phyloP scores from a whole-genome alignment of 78 protist species.

The Reticulomyxa filosa region DNA sequence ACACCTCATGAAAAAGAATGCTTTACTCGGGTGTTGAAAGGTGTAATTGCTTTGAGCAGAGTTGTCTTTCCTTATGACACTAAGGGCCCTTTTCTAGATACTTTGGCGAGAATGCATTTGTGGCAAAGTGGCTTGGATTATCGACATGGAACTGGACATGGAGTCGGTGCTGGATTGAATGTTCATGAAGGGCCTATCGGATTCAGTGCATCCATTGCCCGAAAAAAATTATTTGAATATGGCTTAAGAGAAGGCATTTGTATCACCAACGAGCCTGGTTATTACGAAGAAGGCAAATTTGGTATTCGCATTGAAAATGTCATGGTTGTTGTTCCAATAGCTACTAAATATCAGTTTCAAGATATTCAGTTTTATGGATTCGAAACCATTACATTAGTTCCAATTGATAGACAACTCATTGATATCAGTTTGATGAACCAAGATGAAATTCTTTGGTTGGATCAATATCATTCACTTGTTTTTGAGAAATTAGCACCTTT shows the following conservation, averaged over 20 bases:
- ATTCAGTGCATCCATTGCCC: neutral
- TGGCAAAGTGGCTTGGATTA: slow-evolving; percentile 15
- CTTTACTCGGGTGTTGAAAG: slow-evolving; percentile 61
- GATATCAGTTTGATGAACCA: too few relatives aligned
- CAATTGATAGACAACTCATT: too few relatives aligned
- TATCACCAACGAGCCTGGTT: slow-evolving; percentile 41
- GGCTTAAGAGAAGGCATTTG: neutral
- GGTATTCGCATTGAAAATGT: slow-evolving; percentile 80
- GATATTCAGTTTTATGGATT: too few relatives aligned
- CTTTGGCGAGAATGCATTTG: too few relatives aligned
- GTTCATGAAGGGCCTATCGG: slow-evolving; percentile 69
- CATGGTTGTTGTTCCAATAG: slow-evolving; percentile 9
- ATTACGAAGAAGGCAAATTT: slow-evolving; percentile 43
- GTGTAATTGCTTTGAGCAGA: slow-evolving; percentile 47
- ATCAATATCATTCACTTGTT: too few relatives aligned
- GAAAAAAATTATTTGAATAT: too few relatives aligned
- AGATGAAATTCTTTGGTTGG: too few relatives aligned
- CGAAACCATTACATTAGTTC: too few relatives aligned
- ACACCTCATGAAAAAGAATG: slow-evolving; percentile 31
- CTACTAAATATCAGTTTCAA: too few relatives aligned
- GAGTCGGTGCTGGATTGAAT: slow-evolving; percentile 70
- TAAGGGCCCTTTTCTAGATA: neutral
- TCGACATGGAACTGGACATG: slow-evolving; percentile 88
- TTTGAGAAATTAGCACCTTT: too few relatives aligned
- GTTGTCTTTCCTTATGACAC: slow-evolving; percentile 51